Conservation (phyloP, 257 asterid species). For the Nicotiana tomentosiformis region DNA sequence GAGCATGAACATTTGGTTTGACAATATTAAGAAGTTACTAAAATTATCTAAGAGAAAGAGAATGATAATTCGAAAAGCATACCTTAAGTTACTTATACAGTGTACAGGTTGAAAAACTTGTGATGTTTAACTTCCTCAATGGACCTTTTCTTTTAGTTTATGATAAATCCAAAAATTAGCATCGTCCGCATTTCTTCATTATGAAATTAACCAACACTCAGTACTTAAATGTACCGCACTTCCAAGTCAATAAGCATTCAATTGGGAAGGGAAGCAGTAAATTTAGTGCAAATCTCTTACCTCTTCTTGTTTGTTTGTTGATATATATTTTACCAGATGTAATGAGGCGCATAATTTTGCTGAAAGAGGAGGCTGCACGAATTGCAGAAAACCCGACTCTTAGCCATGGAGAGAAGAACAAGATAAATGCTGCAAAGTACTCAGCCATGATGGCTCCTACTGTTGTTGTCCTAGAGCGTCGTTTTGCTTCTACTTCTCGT, state of each 20-base stretch:
- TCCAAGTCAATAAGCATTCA: constrained; percentile 7
- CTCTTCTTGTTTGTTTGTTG: constrained; percentile 1
- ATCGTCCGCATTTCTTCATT: background rate
- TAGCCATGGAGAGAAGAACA: constrained; percentile 78
- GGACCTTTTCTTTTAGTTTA: background rate
- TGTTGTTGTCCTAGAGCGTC: constrained; percentile 90
- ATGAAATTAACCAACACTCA: background rate
- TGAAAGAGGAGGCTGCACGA: constrained; percentile 95
- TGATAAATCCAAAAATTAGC: background rate
- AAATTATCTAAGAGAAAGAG: background rate
- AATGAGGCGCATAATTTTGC: constrained; percentile 85
- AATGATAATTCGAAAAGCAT: background rate
- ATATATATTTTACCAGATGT: constrained; percentile 55
- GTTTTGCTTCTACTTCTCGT: constrained; percentile 84
- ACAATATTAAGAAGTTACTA: background rate
- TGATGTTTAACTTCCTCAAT: constrained; percentile 2
- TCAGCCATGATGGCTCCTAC: constrained; percentile 99
- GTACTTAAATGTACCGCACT: background rate
- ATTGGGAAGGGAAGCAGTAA: background rate
- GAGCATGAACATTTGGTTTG: background rate
- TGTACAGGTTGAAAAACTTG: background rate
- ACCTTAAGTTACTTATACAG: background rate
- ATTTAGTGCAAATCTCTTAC: background rate
- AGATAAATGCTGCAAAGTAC: constrained; percentile 92
- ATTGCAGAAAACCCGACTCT: constrained; percentile 75